Percentiles rank a stretch among this genome's conserved stretches.
phyloP scores from a whole-genome alignment of 805 yeast species.

The Cyberlindnera euphorbiae region DNA sequence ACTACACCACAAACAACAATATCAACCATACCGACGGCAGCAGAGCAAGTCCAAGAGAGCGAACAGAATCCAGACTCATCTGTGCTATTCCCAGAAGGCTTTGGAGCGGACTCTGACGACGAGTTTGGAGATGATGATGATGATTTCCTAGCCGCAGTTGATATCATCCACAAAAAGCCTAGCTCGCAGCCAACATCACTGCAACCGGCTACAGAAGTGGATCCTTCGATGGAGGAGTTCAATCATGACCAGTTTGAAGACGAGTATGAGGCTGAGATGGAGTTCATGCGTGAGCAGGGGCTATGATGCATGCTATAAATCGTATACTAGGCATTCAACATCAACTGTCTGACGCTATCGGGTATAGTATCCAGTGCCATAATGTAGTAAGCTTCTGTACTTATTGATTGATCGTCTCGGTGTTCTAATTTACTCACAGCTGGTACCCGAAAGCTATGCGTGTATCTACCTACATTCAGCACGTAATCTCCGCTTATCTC shows the following conservation, averaged over 20 bases:
- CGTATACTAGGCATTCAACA: neutral
- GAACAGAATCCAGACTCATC: too few relatives aligned
- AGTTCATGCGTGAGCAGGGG: slow-evolving; percentile 19
- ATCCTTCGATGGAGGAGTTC: slow-evolving; percentile 13
- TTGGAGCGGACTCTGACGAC: too few relatives aligned
- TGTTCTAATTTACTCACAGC: too few relatives aligned
- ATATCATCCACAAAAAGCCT: neutral
- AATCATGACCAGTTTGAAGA: slow-evolving; percentile 14
- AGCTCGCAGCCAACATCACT: neutral
- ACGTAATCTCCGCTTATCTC: too few relatives aligned
- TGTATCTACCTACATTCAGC: too few relatives aligned
- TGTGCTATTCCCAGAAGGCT: too few relatives aligned
- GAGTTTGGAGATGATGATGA: slow-evolving; percentile 9
- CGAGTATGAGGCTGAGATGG: slow-evolving; percentile 23
- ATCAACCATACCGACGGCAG: neutral
- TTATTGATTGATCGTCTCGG: too few relatives aligned
- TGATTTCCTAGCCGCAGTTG: slow-evolving; percentile 2
- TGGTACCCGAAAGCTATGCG: too few relatives aligned
- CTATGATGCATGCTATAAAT: too few relatives aligned
- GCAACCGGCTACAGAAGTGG: neutral
- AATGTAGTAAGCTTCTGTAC: neutral
- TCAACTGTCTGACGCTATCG: neutral
- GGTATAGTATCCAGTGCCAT: neutral
- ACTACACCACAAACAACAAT: neutral
- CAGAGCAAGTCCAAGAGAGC: slow-evolving; percentile 6